A percentile compares a stretch with the other conserved stretches of the same genome.
Conservation (phyloP, 441 rosid species). For the Erodium moschatum region DNA sequence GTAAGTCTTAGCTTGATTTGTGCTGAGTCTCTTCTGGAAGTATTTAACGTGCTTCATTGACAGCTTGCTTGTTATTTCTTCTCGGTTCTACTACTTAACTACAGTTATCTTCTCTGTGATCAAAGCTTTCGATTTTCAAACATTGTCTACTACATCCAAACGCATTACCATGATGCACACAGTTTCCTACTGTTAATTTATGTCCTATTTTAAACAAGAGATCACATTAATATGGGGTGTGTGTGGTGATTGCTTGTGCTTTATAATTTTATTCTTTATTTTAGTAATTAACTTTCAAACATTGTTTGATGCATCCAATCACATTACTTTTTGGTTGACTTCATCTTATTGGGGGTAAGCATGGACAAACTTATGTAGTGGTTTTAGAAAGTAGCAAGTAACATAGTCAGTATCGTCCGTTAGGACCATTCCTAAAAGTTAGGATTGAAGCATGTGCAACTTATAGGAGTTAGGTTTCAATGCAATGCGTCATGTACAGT, state of each 20-base stretch:
- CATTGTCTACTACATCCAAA: not conserved
- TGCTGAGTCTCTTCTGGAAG: constrained; percentile 8
- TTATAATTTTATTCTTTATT: not conserved
- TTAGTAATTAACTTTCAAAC: not conserved
- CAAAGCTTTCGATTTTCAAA: not conserved
- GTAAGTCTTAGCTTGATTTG: constrained; percentile 36
- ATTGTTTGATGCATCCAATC: too few relatives aligned
- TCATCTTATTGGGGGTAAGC: not conserved
- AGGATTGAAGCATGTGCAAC: not conserved
- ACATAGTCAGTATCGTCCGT: not conserved
- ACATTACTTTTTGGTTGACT: not conserved
- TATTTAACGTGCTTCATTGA: not conserved
- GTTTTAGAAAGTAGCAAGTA: too few relatives aligned
- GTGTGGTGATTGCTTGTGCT: not conserved
- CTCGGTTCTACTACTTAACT: not conserved
- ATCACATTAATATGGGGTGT: not conserved
- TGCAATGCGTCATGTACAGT: not conserved
- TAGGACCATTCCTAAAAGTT: not conserved
- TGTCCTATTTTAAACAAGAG: not conserved
- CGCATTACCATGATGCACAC: not conserved
- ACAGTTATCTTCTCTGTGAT: not conserved
- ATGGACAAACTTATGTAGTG: not conserved
- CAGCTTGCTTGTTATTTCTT: not conserved
- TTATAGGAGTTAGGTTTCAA: not conserved
- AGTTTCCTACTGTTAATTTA: not conserved